Evolutionary conservation across 139 green algal species (phyloP).

Genomic region (Chlamydomonas sp.): DNA sequence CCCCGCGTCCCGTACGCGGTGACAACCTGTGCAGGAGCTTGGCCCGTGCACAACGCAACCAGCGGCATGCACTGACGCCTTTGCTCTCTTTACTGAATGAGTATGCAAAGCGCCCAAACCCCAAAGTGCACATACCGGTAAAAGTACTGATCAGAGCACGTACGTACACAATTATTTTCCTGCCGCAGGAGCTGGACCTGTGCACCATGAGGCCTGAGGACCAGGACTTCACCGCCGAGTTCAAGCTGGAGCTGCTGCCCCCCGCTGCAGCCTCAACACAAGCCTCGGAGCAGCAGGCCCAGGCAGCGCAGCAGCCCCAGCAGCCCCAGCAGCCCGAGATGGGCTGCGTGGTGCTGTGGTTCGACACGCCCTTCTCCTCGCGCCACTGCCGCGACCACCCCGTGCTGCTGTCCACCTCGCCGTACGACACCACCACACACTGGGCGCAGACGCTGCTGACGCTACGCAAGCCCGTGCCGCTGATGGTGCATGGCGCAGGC

Average conservation of each 20-base stretch:
- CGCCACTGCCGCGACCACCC: constrained; percentile 85
- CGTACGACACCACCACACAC: constrained; percentile 79
- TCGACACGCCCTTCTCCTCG: constrained; percentile 89
- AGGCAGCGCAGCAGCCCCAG: neutral
- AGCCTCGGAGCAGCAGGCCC: neutral
- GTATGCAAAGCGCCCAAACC: too few species aligned
- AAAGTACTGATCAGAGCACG: neutral
- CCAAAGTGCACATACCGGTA: too few species aligned
- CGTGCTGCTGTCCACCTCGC: constrained; percentile 85
- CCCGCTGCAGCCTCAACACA: neutral
- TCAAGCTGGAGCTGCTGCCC: constrained; percentile 56
- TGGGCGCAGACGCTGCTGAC: constrained; percentile 93
- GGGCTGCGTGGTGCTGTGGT: constrained; percentile 92
- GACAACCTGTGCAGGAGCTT: too few species aligned
- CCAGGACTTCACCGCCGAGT: constrained; percentile 88
- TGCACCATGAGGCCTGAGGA: constrained; percentile 74
- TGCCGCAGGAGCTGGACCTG: constrained; percentile 74
- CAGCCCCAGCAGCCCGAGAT: constrained; percentile 39
- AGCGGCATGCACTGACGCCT: too few species aligned
- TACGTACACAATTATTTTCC: constrained; percentile 6
- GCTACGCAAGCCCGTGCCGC: constrained; percentile 67
- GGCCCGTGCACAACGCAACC: too few species aligned
- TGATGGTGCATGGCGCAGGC: constrained; percentile 28
- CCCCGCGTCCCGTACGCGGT: too few species aligned
- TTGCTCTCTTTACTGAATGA: too few species aligned